Evolutionary conservation across 345 rosid species (phyloP).

Genomic region (Eucalyptus pauciflora): DNA sequence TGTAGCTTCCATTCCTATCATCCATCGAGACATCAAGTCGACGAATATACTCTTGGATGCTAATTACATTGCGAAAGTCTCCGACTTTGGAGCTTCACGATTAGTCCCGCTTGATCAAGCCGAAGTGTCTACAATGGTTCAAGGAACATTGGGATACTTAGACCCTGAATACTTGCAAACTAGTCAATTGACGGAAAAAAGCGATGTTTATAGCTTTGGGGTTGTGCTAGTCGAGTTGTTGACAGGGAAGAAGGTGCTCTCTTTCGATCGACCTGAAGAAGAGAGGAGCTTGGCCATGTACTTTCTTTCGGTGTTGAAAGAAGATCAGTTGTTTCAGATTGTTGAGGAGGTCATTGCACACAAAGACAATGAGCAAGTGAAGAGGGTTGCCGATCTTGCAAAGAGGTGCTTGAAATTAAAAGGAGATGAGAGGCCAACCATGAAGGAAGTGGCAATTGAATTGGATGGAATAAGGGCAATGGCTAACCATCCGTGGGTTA

Average conservation of each 20-base stretch:
- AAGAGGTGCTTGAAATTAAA: constrained; percentile 8
- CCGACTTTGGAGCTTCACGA: constrained; percentile 36
- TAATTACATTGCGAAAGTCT: constrained; percentile 16
- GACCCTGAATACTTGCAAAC: constrained; percentile 30
- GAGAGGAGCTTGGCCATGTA: constrained; percentile 6
- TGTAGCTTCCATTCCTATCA: too few relatives aligned
- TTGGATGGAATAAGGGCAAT: constrained; percentile 1
- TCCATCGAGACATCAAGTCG: too few relatives aligned
- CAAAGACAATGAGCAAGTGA: background rate
- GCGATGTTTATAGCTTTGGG: constrained; percentile 34
- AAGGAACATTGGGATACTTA: constrained; percentile 34
- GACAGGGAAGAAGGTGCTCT: constrained; percentile 10
- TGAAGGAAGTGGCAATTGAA: constrained; percentile 15
- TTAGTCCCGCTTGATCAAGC: constrained; percentile 24
- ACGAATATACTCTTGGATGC: too few relatives aligned
- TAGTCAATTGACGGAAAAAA: constrained; percentile 16
- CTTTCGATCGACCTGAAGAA: constrained; percentile 1
- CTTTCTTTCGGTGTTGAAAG: constrained; percentile 13
- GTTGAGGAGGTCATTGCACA: constrained; percentile 1
- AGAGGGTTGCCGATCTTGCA: constrained; percentile 5
- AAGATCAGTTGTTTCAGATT: constrained; percentile 2
- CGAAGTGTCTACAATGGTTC: constrained; percentile 26
- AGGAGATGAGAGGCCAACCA: constrained; percentile 13
- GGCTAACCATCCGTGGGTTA: background rate
- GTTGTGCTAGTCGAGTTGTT: constrained; percentile 28